A percentile compares a stretch with the other conserved stretches of the same genome.
Evolutionary conservation across 129 eudicot species (phyloP).

Genomic region (Flaveria robusta): DNA sequence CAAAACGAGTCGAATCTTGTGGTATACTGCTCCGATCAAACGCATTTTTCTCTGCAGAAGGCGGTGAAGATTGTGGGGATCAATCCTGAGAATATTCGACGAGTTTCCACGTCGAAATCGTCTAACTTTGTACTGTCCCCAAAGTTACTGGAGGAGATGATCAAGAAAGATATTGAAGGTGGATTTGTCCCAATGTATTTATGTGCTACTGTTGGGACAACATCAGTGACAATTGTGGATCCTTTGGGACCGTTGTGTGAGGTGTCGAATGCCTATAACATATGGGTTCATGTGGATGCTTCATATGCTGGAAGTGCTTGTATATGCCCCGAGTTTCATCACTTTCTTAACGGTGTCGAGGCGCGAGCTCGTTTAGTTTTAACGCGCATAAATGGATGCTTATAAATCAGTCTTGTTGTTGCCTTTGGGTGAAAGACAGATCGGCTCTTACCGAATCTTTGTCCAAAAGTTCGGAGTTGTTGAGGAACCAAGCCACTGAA

Average conservation of each 20-base stretch:
- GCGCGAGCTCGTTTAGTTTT: slow-evolving; percentile 31
- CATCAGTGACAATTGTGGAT: slow-evolving; percentile 34
- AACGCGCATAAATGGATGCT: slow-evolving; percentile 42
- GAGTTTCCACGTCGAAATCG: slow-evolving; percentile 5
- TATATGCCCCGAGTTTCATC: slow-evolving; percentile 37
- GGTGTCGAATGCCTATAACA: not conserved
- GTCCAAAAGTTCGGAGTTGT: slow-evolving; percentile 21
- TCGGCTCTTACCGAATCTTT: slow-evolving; percentile 9
- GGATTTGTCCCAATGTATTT: slow-evolving; percentile 39
- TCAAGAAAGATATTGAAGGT: not conserved
- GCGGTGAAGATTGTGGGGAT: slow-evolving; percentile 34
- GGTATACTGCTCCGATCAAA: slow-evolving; percentile 44
- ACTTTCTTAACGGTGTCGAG: slow-evolving; percentile 33
- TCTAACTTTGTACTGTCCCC: slow-evolving; percentile 24
- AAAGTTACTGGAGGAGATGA: not conserved
- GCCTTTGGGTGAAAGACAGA: slow-evolving; percentile 38
- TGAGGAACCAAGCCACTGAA: slow-evolving; percentile 10
- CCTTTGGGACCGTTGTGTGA: slow-evolving; percentile 22
- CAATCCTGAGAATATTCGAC: slow-evolving; percentile 25
- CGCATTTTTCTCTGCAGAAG: slow-evolving; percentile 33
- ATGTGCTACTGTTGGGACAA: slow-evolving; percentile 40
- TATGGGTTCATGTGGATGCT: slow-evolving; percentile 48
- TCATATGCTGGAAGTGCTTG: not conserved
- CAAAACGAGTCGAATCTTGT: slow-evolving; percentile 28
- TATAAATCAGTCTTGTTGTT: slow-evolving; percentile 25